These are phyloP conservation scores for Apiotrichum brassicae DNA, from an alignment of 1,284 basidiomycete genomes.

Conservation along the genomic window DNA sequence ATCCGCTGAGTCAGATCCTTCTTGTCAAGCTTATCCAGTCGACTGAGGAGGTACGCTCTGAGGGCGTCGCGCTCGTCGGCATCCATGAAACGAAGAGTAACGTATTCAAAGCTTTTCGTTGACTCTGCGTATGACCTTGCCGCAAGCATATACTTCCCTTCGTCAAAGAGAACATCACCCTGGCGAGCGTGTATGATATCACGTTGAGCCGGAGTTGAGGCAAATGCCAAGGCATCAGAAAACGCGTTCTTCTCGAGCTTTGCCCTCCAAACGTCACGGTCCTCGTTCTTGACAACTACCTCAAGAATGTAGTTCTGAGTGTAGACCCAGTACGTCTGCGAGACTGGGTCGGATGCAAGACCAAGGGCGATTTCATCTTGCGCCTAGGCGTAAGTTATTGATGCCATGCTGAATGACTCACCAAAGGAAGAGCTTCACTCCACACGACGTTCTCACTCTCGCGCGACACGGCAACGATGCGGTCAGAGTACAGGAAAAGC, in stretches of 20 bases:
- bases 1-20: conserved; percentile 87
- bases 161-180: conserved; percentile 74
- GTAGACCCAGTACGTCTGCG: conserved; percentile 91
- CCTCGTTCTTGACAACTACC: conserved; percentile 77
- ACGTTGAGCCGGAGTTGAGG: conserved; percentile 75
- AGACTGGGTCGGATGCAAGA: conserved; percentile 72
- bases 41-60: conserved; percentile 79
- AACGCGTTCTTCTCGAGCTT: conserved; percentile 74
- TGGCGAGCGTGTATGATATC: conserved; percentile 79
- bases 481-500: conserved; percentile 74
- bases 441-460: conserved; percentile 77
- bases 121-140: conserved; percentile 88
- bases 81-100: conserved; percentile 84
- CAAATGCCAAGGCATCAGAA: conserved; percentile 69
- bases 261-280: conserved; percentile 89
- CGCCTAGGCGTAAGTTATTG: not conserved
- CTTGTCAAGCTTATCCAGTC: conserved; percentile 74
- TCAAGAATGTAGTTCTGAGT: conserved; percentile 87
- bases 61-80: conserved; percentile 86
- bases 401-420: conserved; percentile 1
- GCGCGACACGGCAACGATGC: conserved; percentile 69
- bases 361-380: conserved; percentile 62
- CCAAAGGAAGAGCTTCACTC: conserved; percentile 74
- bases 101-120: conserved; percentile 84
- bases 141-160: conserved; percentile 79